Evolutionary conservation across 257 asterid genomes (phyloP), one percentile per base, ranked within the genome.

Genomic region (Echites panduratus): DNA sequence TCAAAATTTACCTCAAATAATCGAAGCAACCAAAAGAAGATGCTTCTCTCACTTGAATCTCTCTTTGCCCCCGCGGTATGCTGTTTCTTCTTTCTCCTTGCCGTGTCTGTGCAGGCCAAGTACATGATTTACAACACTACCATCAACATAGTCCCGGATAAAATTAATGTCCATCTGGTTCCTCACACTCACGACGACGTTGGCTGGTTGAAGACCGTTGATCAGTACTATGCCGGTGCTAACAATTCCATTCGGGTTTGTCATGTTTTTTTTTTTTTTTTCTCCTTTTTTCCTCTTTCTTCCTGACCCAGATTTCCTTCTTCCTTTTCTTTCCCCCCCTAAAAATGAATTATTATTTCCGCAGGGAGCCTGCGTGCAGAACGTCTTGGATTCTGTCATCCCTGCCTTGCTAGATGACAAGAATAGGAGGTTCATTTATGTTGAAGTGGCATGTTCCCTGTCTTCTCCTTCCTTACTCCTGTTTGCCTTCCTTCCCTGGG

Each of bases 131-230:
- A 89, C 81, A 87, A 87, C 79, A 87, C 91, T 7, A 62, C 85
- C 71, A 54, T 79, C 24, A 85, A 78, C 22, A 73, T 82, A 47
- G 80, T 70, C 45, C 80, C 90, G 7, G 74, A 67, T 47, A 89
- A 84, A 63, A 29, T 89, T 74, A 89, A 89, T 79, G 93, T 89
- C 56, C 96, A 89, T 81, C 73, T 89, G 81, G 96, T 89, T 27
- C 91, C 96, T 70, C 96, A 89, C 88, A 74, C 93, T 41, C 96
- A 89, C 80, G 93, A 89, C 75, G 96, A 89, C 75, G 96, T 89
- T 73, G 96, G 96, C 50, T 89, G 96, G 96, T 80, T 89, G 77
- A 89, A 89, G 81, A 86, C 96, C 75, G 87, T 89, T 74, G 96
- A 89, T 83, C 93, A 89, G 91, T 89, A 89, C 85, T 89, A 83